Percentiles rank a stretch among this genome's conserved stretches.
Conservation (phyloP, 768 basidiomycete species). For the Tylopilus vinaceipallidus region DNA sequence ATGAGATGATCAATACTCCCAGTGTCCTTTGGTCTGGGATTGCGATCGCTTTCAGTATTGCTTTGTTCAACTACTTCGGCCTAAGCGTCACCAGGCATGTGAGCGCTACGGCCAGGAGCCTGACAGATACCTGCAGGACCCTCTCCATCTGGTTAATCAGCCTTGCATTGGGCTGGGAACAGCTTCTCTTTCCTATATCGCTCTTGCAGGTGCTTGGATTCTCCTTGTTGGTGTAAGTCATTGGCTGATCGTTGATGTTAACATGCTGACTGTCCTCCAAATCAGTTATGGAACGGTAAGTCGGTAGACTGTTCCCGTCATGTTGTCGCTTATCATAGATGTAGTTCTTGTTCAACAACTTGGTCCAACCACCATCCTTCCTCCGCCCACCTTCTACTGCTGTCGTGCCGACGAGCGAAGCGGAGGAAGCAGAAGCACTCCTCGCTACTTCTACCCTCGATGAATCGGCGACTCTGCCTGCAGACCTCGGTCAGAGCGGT, state of each 20-base stretch:
- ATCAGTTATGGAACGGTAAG: slow-evolving; percentile 81
- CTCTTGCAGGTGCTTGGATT: slow-evolving; percentile 84
- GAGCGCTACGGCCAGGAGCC: slow-evolving; percentile 86
- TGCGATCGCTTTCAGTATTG: slow-evolving; percentile 74
- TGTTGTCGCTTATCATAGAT: slow-evolving; percentile 9
- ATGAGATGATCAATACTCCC: slow-evolving; percentile 81
- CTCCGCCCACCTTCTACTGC: slow-evolving; percentile 44
- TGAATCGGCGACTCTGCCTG: slow-evolving; percentile 81
- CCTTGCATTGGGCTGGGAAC: slow-evolving; percentile 88
- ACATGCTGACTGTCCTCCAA: slow-evolving; percentile 10
- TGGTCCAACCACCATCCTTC: slow-evolving; percentile 62
- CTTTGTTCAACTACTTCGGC: slow-evolving; percentile 87
- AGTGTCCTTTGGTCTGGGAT: slow-evolving; percentile 64
- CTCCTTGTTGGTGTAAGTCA: slow-evolving; percentile 77
- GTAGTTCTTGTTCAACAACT: slow-evolving; percentile 88
- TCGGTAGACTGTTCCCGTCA: slow-evolving; percentile 11
- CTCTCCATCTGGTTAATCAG: slow-evolving; percentile 95
- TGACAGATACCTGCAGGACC: slow-evolving; percentile 95
- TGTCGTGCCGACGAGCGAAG: slow-evolving; percentile 36
- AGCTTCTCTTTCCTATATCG: slow-evolving; percentile 76
- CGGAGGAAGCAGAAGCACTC: slow-evolving; percentile 57
- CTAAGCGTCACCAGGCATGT: slow-evolving; percentile 91
- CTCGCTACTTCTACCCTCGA: slow-evolving; percentile 49
- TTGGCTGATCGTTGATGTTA: slow-evolving; percentile 1
- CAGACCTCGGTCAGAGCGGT: slow-evolving; percentile 77